Base-by-base conservation (phyloP, 306 rosid species). In the Purshia tridentata region DNA sequence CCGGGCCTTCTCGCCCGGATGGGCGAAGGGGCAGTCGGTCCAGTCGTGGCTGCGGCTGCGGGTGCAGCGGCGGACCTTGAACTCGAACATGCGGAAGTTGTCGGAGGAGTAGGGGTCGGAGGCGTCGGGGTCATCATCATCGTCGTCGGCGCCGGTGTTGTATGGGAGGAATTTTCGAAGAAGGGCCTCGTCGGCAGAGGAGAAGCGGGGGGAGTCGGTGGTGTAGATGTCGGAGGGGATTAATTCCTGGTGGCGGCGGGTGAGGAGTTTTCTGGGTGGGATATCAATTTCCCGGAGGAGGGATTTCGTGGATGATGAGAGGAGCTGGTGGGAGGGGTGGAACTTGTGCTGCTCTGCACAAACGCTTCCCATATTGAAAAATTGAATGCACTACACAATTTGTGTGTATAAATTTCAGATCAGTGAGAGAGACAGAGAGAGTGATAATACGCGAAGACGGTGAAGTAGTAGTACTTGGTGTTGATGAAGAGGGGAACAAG, bases 11-110 rank as follows among this genome's bases (percentile, higher is more conserved):
- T 91, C 98, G 0, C 98, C 97, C 0, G 92, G 95, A 8, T 94
- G 98, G 1, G 90, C 89, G 1, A 89, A 94, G 2, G 98, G 96
- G 48, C 98, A 94, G 77, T 94, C 95, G 1, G 98, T 94, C 98
- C 98, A 94, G 79, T 94, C 98, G 55, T 94, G 98, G 80, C 97
- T 94, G 44, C 98, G 89, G 82, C 91, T 86, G 6, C 98, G 92
- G 2, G 87, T 88, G 76, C 98, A 94, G 3, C 88, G 83, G 14
- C 97, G 88, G 56, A 94, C 84, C 85, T 94, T 94, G 80, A 91
- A 94, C 84, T 94, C 98, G 41, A 76, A 94, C 92, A 94, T 94
- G 4, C 97, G 86, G 78, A 94, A 94, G 44, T 86, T 82, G 15
- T 94, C 98, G 2, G 96, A 86, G 44, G 96, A 77, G 65, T 86